Evolutionary conservation across 164 flowering plant genomes (phyloP).

Genomic region (Pachysandra terminalis): DNA sequence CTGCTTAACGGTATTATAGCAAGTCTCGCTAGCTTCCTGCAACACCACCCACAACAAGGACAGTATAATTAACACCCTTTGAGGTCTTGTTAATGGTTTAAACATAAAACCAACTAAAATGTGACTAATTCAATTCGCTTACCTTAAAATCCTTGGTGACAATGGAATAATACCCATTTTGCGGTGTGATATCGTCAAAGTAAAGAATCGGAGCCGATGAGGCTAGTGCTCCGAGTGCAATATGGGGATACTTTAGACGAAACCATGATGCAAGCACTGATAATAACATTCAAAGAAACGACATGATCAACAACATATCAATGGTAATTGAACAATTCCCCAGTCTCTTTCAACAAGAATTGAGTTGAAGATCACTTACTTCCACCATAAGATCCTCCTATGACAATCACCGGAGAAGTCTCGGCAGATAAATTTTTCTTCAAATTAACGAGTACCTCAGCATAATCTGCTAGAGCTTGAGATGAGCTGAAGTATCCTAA

Average conservation of each 20-base stretch:
- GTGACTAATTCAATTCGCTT: neutral
- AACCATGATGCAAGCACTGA: no score
- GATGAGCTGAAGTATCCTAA: slow-evolving; percentile 69
- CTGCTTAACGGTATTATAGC: slow-evolving; percentile 39
- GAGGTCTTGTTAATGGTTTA: neutral
- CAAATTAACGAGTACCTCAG: slow-evolving; percentile 39
- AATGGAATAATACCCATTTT: no score
- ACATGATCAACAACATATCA: neutral
- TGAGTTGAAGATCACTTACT: slow-evolving; percentile 28
- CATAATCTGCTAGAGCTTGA: slow-evolving; percentile 82
- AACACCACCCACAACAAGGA: neutral
- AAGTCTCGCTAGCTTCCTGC: slow-evolving; percentile 46
- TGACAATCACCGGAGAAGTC: slow-evolving; percentile 52
- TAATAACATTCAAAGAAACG: slow-evolving; percentile 21
- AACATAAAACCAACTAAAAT: no score
- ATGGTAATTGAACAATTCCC: neutral
- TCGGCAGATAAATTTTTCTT: slow-evolving; percentile 40
- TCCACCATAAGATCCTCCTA: slow-evolving; percentile 83
- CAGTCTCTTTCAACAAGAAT: no score
- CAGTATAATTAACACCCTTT: neutral
- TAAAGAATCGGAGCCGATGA: no score
- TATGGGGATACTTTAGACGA: no score
- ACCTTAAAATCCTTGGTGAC: slow-evolving; percentile 49
- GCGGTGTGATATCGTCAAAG: no score
- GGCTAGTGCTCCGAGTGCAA: slow-evolving; percentile 62